Base-by-base conservation (phyloP, 179 eudicot species). In the Patellifolia procumbens region DNA sequence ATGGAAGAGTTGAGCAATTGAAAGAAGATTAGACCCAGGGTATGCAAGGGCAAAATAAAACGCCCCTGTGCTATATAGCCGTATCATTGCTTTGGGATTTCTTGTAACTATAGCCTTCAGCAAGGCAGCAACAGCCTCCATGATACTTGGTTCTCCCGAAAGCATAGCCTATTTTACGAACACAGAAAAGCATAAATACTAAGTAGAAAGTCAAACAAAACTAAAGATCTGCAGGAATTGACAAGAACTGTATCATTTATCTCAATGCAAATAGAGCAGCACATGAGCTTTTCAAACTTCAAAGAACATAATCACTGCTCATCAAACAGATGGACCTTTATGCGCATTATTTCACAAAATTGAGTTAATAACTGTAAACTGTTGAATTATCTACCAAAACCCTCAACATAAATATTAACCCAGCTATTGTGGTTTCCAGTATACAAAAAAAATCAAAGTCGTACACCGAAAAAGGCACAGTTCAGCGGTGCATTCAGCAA, bases 21-120 rank as follows among this genome's bases (percentile, higher is more conserved):
- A 91, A 68, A 86, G 86, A 81, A 96, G 97, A 86, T 96, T 96
- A 68, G 99, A 96, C 64, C 99, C 99, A 77, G 99, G 99, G 80
- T 96, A 96, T 70, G 99, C 94, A 77, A 96, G 90, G 73, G 99
- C 89, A 89, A 96, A 96, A 86, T 96, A 96, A 87, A 96, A 96
- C 68, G 94, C 87, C 26, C 99, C 99, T 19, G 97, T 96, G 85
- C 91, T 96, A 78, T 96, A 96, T 48, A 96, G 72, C 74, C 91
- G 86, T 78, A 96, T 88, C 98, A 96, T 90, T 68, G 99, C 99
- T 82, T 96, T 96, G 19, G 99, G 98, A 84, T 96, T 93, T 86
- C 99, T 89, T 45, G 92, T 91, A 72, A 96, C 94, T 77, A 93
- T 84, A 37, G 92, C 98, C 86, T 89, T 93, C 56, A 96, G 81